Evolutionary conservation across 106 monocot genomes (phyloP), one percentile per base, ranked within the genome.

Genomic region (Gastrodia elata): DNA sequence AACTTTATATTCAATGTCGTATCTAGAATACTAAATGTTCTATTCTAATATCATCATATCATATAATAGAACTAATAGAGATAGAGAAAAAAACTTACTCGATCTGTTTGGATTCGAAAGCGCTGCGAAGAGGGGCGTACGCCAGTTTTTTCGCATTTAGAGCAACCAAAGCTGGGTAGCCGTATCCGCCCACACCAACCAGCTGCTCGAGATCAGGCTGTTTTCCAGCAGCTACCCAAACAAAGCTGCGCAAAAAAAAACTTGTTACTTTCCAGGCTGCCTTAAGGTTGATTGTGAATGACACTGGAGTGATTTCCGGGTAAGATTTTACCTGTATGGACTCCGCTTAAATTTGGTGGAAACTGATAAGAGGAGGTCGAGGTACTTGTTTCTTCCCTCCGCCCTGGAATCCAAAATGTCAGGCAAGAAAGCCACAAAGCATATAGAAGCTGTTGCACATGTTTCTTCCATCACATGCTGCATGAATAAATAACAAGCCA

Each of bases 361-460:
- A 78, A 86, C 84, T 68, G 92, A 90, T 76, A 90, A 74, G 28
- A 97, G 73, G 76, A 86, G 74, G 22, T 82, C 84, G 37, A 93
- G 79, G 59, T 97, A 97, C 56, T 86, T 93, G 76, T 93, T 90
- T 77, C 97, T 92, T 83, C 97, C 97, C 58, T 97, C 92, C 16
- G 97, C 97, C 77, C 88, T 97, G 0, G 97, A 93, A 80, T 97
- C 97, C 87, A 97, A 82, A 68, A 97, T 93, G 73, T 97, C 92
- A 73, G 97, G 97, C 20, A 97, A 86, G 79, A 97, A 97, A 39
- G 90, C 87, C 27, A 93, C 92, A 81, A 97, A 97, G 68, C 97
- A 97, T 74, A 97, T 92, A 61, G 97, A 84, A 72, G 90, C 87
- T 26, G 97, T 81, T 77, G 84, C 84, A 83, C 97, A 97, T 13